A percentile compares a stretch with the other conserved stretches of the same genome.
phyloP scores from a whole-genome alignment of 805 yeast genomes.

The Lachancea cidri region DNA sequence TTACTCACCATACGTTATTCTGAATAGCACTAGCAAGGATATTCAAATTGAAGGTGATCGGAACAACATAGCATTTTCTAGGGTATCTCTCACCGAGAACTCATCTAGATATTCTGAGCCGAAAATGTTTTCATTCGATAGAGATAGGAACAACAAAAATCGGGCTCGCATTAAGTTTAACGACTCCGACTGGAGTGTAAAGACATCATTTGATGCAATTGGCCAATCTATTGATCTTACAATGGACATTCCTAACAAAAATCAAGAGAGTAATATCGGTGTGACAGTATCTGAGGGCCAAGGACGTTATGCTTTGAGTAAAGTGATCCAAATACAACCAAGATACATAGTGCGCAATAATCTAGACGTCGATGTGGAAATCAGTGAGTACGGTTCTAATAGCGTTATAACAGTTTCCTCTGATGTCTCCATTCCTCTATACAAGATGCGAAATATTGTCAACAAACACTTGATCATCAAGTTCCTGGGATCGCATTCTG shows the following conservation, averaged over 20 bases:
- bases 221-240: constrained; percentile 69
- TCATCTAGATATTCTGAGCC: constrained; percentile 44
- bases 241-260: constrained; percentile 44
- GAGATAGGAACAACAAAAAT: constrained; percentile 50
- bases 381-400: constrained; percentile 66
- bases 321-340: constrained; percentile 76
- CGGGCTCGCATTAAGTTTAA: constrained; percentile 62
- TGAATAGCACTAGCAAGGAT: constrained; percentile 73
- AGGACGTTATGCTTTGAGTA: constrained; percentile 73
- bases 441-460: constrained; percentile 48
- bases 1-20: constrained; percentile 79
- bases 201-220: constrained; percentile 81
- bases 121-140: constrained; percentile 79
- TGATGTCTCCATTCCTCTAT: constrained; percentile 50
- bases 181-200: constrained; percentile 66
- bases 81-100: constrained; percentile 28
- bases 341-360: constrained; percentile 70
- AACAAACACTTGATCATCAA: constrained; percentile 59
- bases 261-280: constrained; percentile 71
- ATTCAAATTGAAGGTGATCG: constrained; percentile 54
- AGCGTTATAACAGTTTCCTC: constrained; percentile 43
- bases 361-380: constrained; percentile 48
- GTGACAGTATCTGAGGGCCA: constrained; percentile 72
- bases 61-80: constrained; percentile 47
- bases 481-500: constrained; percentile 48